These are phyloP conservation scores for Scheffersomyces segobiensis DNA, from an alignment of 1,139 yeast species.

Conservation along the genomic window DNA sequence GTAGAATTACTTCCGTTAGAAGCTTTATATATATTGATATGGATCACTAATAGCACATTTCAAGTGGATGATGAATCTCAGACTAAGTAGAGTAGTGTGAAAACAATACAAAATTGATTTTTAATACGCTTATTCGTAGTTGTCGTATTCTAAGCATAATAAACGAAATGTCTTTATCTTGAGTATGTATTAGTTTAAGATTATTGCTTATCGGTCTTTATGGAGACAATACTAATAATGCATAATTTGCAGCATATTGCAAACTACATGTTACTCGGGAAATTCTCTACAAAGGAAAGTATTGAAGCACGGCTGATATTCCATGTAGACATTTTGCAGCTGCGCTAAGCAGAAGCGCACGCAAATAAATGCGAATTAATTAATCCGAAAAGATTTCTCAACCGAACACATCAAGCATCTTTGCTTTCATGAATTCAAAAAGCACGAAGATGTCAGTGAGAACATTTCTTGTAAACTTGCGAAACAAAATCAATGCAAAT, in stretches of 20 bases:
- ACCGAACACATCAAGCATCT: neutral
- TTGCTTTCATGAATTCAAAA: neutral
- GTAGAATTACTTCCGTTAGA: conserved; percentile 23
- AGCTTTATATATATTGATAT: neutral
- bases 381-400: neutral
- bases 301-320: neutral
- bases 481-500: conserved; percentile 15
- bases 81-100: neutral
- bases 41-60: neutral
- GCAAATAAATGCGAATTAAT: neutral
- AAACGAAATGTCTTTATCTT: too few relatives aligned
- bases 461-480: conserved; percentile 22
- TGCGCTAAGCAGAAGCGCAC: neutral
- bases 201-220: too few relatives aligned
- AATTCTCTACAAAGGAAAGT: neutral
- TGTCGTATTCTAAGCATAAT: neutral
- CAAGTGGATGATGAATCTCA: neutral
- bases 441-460: conserved; percentile 20
- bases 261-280: neutral
- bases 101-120: too few relatives aligned
- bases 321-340: neutral
- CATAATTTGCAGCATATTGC: too few relatives aligned
- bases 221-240: too few relatives aligned
- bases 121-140: too few relatives aligned
- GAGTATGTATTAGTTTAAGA: too few relatives aligned